These are phyloP conservation scores for Pisolithus sp. DNA, from an alignment of 768 basidiomycete species.

Conservation along the genomic window DNA sequence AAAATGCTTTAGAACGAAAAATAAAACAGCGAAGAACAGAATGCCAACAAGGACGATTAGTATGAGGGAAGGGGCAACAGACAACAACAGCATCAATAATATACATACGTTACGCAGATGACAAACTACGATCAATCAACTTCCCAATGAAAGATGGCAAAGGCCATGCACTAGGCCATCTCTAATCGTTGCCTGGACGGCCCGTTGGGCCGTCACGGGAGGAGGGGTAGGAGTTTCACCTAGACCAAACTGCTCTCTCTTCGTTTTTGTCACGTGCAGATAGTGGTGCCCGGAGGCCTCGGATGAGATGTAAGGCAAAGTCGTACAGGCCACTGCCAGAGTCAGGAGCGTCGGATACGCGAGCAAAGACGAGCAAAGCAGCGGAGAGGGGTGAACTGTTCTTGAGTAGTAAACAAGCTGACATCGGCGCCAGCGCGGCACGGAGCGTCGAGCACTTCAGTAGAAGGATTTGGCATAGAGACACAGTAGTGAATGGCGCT, in stretches of 20 bases:
- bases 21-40: not conserved
- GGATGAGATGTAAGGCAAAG: slow-evolving; percentile 62
- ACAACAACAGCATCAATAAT: slow-evolving; percentile 8
- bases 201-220: too few relatives aligned
- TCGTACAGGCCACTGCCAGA: slow-evolving; percentile 39
- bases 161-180: too few relatives aligned
- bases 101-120: slow-evolving; percentile 27
- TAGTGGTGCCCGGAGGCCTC: slow-evolving; percentile 63
- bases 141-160: too few relatives aligned
- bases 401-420: slow-evolving; percentile 56
- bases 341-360: slow-evolving; percentile 29
- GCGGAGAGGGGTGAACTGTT: slow-evolving; percentile 64
- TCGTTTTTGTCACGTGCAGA: slow-evolving; percentile 57
- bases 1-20: not conserved
- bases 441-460: slow-evolving; percentile 59
- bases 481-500: slow-evolving; percentile 68
- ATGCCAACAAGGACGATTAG: not conserved
- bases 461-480: slow-evolving; percentile 46
- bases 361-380: slow-evolving; percentile 46
- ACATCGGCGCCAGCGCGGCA: slow-evolving; percentile 74
- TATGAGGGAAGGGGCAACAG: not conserved
- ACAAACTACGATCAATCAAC: too few relatives aligned
- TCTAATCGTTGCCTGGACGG: too few relatives aligned
- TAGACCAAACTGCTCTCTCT: too few relatives aligned
- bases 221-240: too few relatives aligned